A percentile compares a stretch with the other conserved stretches of the same genome.
Conservation (phyloP, 116 monocot genomes). For the Cymodocea nodosa region DNA sequence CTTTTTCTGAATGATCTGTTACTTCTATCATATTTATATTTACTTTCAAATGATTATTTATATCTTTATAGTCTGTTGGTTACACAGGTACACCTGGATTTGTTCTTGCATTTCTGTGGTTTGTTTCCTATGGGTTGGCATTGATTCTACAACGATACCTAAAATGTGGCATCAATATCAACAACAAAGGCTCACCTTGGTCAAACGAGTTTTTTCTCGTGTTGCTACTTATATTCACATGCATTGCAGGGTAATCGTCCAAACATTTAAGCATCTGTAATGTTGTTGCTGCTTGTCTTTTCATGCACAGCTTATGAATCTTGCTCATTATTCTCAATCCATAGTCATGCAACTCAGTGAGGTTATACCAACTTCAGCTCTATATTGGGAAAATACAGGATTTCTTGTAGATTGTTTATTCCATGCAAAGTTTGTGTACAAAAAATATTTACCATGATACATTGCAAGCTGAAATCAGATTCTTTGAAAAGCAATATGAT, state of each 20-base stretch:
- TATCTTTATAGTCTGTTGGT: constrained; percentile 59
- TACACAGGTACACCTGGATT: constrained; percentile 73
- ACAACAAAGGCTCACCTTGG: constrained; percentile 18
- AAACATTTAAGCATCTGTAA: background rate
- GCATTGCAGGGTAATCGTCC: constrained; percentile 53
- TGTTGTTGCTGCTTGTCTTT: too few relatives aligned
- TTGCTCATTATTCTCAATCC: too few relatives aligned
- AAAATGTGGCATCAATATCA: constrained; percentile 30
- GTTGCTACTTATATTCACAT: constrained; percentile 52
- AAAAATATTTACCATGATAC: too few relatives aligned
- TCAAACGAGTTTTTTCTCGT: constrained; percentile 15
- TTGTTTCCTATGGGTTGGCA: constrained; percentile 45
- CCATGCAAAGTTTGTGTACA: too few relatives aligned
- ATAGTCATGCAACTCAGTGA: too few relatives aligned
- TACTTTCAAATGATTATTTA: background rate
- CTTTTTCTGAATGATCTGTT: background rate
- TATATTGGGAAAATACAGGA: too few relatives aligned
- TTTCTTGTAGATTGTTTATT: too few relatives aligned
- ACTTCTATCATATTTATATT: background rate
- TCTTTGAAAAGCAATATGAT: too few relatives aligned
- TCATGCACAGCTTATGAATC: too few relatives aligned
- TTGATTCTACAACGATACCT: constrained; percentile 23
- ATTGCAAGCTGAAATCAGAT: too few relatives aligned
- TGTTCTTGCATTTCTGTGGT: constrained; percentile 55
- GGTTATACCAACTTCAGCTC: too few relatives aligned